Conservation (phyloP, 805 yeast species). For the Candida dendrica region DNA sequence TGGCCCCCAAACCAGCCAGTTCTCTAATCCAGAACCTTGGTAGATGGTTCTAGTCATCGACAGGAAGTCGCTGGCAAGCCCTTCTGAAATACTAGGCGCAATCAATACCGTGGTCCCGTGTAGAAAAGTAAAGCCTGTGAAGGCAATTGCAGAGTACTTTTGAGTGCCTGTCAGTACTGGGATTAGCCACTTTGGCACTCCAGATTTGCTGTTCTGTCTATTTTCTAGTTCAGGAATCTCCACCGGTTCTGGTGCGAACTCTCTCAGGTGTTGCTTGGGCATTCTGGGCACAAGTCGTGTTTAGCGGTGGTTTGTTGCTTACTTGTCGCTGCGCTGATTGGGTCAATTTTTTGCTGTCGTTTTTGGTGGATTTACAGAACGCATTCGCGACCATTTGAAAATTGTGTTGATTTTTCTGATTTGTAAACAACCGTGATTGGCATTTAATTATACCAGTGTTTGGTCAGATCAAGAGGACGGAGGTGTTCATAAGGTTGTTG, state of each 20-base stretch:
- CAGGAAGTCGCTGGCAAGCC: conserved; percentile 43
- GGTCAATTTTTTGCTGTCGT: neutral
- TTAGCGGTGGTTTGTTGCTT: neutral
- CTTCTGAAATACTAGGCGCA: conserved; percentile 43
- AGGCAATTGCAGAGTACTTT: conserved; percentile 53
- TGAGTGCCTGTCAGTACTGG: conserved; percentile 26
- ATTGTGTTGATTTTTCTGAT: too few relatives aligned
- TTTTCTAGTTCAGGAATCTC: neutral
- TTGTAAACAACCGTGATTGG: too few relatives aligned
- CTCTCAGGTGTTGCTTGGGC: neutral
- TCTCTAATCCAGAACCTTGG: conserved; percentile 47
- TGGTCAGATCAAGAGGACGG: too few relatives aligned
- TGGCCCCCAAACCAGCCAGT: conserved; percentile 38
- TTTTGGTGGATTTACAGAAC: neutral
- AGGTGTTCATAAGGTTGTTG: too few relatives aligned
- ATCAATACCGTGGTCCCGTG: conserved; percentile 50
- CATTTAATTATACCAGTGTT: too few relatives aligned
- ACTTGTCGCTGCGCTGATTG: neutral
- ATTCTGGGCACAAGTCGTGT: too few relatives aligned
- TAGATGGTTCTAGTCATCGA: conserved; percentile 57
- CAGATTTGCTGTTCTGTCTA: neutral
- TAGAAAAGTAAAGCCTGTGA: conserved; percentile 47
- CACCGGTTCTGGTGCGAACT: neutral
- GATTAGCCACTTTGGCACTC: neutral
- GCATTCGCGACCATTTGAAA: neutral